A percentile compares a stretch with the other conserved stretches of the same genome.
These are phyloP conservation scores for Xerocomus brunneocitrinus DNA, from an alignment of 768 basidiomycete genomes.

Conservation along the genomic window DNA sequence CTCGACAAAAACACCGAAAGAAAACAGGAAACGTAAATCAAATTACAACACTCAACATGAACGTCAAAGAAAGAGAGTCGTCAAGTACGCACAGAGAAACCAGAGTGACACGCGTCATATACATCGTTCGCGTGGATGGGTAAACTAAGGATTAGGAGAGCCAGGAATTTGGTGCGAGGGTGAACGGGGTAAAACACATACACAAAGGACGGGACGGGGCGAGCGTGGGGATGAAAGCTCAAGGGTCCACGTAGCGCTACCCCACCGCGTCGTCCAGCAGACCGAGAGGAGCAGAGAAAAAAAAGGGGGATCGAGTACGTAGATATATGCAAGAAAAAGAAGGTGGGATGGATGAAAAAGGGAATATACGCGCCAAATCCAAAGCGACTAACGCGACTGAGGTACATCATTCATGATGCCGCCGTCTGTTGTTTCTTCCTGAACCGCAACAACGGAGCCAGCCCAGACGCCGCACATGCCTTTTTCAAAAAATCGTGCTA, in stretches of 20 bases:
- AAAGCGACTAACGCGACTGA: not conserved
- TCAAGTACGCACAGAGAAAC: not conserved
- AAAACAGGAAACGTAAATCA: not conserved
- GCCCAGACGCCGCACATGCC: constrained; percentile 74
- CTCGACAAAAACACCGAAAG: not conserved
- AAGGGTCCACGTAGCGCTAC: not conserved
- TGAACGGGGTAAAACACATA: not conserved
- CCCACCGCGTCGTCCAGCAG: constrained; percentile 3
- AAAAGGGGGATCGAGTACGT: not conserved
- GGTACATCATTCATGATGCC: constrained; percentile 29
- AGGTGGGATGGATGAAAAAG: not conserved
- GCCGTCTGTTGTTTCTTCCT: constrained; percentile 54
- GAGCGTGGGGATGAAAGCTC: not conserved
- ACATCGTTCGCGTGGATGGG: not conserved
- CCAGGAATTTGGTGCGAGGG: not conserved
- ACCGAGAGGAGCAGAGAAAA: not conserved
- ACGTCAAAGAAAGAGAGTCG: not conserved
- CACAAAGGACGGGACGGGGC: not conserved
- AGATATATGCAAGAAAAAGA: constrained; percentile 19
- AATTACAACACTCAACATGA: not conserved
- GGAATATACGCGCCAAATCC: not conserved
- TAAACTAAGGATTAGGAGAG: not conserved
- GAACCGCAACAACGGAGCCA: constrained; percentile 84
- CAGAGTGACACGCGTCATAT: not conserved
- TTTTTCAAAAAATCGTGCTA: constrained; percentile 95